Evolutionary conservation across 441 rosid genomes (phyloP).

Genomic region (Oxalis stricta): DNA sequence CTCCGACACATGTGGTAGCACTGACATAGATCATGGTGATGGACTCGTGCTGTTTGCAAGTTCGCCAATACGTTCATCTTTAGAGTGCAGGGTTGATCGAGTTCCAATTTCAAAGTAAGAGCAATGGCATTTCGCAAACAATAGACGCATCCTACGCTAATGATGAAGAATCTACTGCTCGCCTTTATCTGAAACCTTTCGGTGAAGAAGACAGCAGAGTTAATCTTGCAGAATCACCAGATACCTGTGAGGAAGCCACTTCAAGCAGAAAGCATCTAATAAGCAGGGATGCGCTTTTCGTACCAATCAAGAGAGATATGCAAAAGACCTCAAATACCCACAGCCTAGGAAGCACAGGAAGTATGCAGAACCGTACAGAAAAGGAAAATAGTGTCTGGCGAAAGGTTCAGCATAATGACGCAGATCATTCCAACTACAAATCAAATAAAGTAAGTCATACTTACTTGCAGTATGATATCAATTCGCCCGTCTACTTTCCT

Average conservation of each 20-base stretch:
- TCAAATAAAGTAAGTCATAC: constrained; percentile 9
- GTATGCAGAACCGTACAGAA: constrained; percentile 14
- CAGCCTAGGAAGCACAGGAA: constrained; percentile 16
- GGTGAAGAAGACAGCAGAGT: constrained; percentile 2
- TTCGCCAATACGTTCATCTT: constrained; percentile 15
- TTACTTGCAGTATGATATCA: constrained; percentile 7
- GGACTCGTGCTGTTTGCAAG: constrained; percentile 9
- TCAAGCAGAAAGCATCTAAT: constrained; percentile 4
- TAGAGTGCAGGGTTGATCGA: constrained; percentile 8
- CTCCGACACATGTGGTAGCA: constrained; percentile 11
- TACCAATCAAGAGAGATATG: constrained; percentile 15
- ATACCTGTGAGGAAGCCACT: constrained; percentile 4
- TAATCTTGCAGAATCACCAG: constrained; percentile 6
- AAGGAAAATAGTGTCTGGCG: constrained; percentile 35
- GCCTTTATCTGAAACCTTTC: constrained; percentile 8
- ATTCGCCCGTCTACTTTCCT: too few species aligned
- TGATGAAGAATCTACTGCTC: constrained; percentile 9
- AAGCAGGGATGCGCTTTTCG: constrained; percentile 8
- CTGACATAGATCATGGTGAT: constrained; percentile 8
- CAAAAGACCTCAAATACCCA: constrained; percentile 13
- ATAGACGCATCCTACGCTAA: constrained; percentile 7
- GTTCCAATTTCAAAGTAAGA: constrained; percentile 9
- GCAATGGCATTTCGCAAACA: constrained; percentile 8
- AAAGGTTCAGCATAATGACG: constrained; percentile 29
- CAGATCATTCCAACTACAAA: constrained; percentile 10